Conservation (phyloP, 1,139 yeast species). For the Suhomyces atakaporum region DNA sequence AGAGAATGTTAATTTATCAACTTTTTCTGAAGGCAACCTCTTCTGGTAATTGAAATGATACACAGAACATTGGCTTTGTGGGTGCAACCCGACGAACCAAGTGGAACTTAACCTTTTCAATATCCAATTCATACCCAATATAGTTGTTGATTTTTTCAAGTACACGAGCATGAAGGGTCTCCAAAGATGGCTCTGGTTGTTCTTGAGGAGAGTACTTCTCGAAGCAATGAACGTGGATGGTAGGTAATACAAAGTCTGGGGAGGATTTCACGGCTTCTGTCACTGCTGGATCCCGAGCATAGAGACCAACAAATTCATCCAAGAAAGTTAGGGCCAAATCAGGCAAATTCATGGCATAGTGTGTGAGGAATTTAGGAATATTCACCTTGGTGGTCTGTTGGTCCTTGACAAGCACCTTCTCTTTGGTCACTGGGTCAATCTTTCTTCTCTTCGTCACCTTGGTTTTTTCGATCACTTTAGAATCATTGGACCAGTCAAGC, state of each 20-base stretch:
- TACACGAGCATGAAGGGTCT: conserved; percentile 64
- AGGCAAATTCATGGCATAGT: conserved; percentile 95
- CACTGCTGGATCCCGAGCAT: conserved; percentile 40
- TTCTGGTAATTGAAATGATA: conserved; percentile 73
- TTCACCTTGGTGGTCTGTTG: conserved; percentile 29
- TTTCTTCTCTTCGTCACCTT: conserved; percentile 37
- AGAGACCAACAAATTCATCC: conserved; percentile 73
- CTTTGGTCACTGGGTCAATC: conserved; percentile 23
- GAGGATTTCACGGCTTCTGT: conserved; percentile 31
- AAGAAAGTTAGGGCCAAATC: conserved; percentile 89
- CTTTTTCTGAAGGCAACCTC: conserved; percentile 65
- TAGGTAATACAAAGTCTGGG: conserved; percentile 64
- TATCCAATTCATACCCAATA: conserved; percentile 51
- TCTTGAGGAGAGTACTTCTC: conserved; percentile 77
- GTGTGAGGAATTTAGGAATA: conserved; percentile 64
- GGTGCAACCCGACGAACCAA: conserved; percentile 94
- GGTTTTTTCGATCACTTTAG: conserved; percentile 29
- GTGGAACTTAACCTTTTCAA: conserved; percentile 61
- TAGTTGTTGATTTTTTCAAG: conserved; percentile 58
- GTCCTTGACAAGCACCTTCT: conserved; percentile 23
- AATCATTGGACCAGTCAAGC: conserved; percentile 33
- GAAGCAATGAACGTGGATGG: conserved; percentile 87
- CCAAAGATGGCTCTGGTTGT: conserved; percentile 62
- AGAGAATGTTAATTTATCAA: no score
- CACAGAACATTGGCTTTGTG: conserved; percentile 94